A percentile compares a stretch with the other conserved stretches of the same genome.
phyloP scores from a whole-genome alignment of 2,329 filamentous ascomycete species.

The Fusarium luffae region DNA sequence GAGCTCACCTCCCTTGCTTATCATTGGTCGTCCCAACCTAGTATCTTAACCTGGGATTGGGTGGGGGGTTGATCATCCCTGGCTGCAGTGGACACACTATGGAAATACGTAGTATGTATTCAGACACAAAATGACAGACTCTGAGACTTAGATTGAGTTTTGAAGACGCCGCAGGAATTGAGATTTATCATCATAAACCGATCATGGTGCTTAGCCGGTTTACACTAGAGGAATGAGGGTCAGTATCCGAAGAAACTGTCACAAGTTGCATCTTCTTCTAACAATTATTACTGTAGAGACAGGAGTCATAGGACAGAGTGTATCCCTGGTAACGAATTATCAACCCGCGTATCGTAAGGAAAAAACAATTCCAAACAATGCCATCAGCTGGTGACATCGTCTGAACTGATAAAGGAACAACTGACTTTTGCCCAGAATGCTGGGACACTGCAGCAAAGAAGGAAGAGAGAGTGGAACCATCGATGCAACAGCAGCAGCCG shows the following conservation, averaged over 20 bases:
- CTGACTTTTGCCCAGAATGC: background rate
- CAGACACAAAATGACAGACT: background rate
- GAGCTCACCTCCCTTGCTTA: conserved; percentile 1
- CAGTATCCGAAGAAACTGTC: conserved; percentile 5
- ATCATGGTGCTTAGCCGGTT: background rate
- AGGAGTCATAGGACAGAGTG: background rate
- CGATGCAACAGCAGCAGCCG: conserved; percentile 6
- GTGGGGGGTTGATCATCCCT: conserved; percentile 27
- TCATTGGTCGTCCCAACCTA: conserved; percentile 32
- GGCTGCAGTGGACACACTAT: conserved; percentile 6
- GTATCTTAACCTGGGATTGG: conserved; percentile 12
- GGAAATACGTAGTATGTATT: background rate
- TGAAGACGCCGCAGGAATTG: conserved; percentile 27
- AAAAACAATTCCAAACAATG: background rate
- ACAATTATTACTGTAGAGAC: conserved; percentile 8
- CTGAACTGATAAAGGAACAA: background rate
- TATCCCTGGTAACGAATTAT: conserved; percentile 1
- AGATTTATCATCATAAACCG: background rate
- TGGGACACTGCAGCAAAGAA: background rate
- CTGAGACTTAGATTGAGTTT: conserved; percentile 10
- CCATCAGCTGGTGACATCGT: conserved; percentile 10
- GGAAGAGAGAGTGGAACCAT: conserved; percentile 12
- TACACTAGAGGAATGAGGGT: conserved; percentile 21
- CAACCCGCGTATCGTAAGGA: background rate
- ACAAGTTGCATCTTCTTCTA: background rate